phyloP scores from a whole-genome alignment of 192 early-diverging fungal genomes.

The Endogone sp. region DNA sequence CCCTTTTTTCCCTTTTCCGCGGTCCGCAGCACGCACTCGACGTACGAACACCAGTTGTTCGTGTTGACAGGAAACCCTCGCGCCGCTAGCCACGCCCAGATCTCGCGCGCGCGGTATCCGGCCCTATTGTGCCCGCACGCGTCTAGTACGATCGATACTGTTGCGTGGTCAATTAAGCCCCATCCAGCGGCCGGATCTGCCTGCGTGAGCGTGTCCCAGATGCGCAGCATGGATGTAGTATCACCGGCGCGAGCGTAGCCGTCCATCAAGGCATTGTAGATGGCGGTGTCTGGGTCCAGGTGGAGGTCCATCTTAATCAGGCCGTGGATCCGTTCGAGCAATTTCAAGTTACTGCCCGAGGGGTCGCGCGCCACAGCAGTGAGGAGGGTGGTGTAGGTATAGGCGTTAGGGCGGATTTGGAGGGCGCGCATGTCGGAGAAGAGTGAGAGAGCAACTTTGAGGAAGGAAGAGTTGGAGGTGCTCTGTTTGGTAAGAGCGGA shows the following conservation, averaged over 20 bases:
- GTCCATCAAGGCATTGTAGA: conserved; percentile 44
- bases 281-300: conserved; percentile 29
- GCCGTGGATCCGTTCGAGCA: conserved; percentile 25
- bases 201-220: conserved; percentile 31
- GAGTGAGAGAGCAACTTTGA: conserved; percentile 13
- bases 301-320: conserved; percentile 35
- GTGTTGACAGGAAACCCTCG: conserved; percentile 19
- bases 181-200: background rate
- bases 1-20: background rate
- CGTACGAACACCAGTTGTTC: conserved; percentile 37
- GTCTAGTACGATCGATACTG: conserved; percentile 37
- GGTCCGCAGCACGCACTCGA: conserved; percentile 36
- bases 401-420: conserved; percentile 17
- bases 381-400: conserved; percentile 27
- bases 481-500: background rate
- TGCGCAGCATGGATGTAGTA: conserved; percentile 20
- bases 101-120: conserved; percentile 5
- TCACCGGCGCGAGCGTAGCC: conserved; percentile 35
- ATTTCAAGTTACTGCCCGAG: background rate
- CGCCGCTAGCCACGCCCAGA: conserved; percentile 31
- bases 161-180: conserved; percentile 18
- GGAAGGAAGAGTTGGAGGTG: background rate
- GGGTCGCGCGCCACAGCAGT: conserved; percentile 14
- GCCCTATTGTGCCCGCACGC: conserved; percentile 27
- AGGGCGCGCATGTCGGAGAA: conserved; percentile 31